Evolutionary conservation across 768 basidiomycete species (phyloP), one percentile per base, ranked within the genome.

Genomic region (Xanthoconium purpureum): DNA sequence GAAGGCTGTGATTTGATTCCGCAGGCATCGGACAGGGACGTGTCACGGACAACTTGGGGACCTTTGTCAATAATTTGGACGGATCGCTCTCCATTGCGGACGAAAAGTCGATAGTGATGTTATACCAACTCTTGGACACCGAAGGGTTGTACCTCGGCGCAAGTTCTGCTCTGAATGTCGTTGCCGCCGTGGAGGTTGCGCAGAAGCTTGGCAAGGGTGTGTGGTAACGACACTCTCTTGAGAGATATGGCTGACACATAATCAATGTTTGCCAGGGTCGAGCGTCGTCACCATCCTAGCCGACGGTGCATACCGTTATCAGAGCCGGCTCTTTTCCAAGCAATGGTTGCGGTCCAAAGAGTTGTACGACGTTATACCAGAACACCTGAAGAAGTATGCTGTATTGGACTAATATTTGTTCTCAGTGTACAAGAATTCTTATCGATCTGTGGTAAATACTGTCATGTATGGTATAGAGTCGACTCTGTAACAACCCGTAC

Each of bases 221-320:
- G 71, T 38, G 14, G 24, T 1, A 15, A 50, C 14, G 2, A 14
- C n/a, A n/a, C 15, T 42, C 17, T 52, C n/a, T 46, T 42, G 24
- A 24, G 43, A 20, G 6, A 30, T 40, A 8, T 18, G n/a, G 29
- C 50, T 54, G 12, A 57, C 33, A 28, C 20, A n/a, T 10, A 28
- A 24, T 24, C 24, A 5, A 50, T 30, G 52, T 51, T 37, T 37
- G 44, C 32, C 58, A 94, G 91, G 90, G 36, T 88, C 88, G 20
- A 91, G 80, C 15, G 78, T 98, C 30, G 94, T 85, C 2, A 99
- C 97, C 6, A 80, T 98, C 50, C 74, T 99, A 38, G 92, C 89
- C 71, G 97, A 99, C 68, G 97, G 96, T 8, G 97, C 97, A 44
- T 96, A 98, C 67, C 83, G 97, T 67, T 97, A 99, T 68, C 97